These are phyloP conservation scores for Aegilops sharonensis DNA, from an alignment of 176 grass and related monocot species.

Conservation along the genomic window DNA sequence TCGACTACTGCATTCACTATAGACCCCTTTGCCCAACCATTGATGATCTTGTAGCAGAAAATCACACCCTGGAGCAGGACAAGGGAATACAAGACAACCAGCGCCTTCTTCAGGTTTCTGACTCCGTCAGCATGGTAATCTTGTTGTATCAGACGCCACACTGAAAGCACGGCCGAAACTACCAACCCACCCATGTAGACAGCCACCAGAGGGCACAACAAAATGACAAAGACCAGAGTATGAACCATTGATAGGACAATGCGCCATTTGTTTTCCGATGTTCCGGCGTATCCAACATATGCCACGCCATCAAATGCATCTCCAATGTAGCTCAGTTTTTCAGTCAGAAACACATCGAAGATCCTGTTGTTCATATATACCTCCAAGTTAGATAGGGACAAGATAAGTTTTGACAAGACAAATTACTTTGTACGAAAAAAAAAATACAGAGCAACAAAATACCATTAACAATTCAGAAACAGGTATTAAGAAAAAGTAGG, in stretches of 20 bases:
- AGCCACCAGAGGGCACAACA: neutral
- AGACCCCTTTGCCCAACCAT: no score
- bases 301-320: neutral
- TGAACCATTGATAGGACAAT: neutral
- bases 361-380: neutral
- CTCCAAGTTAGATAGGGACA: no score
- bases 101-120: neutral
- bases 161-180: neutral
- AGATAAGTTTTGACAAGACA: no score
- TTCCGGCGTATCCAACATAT: neutral
- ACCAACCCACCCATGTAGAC: neutral
- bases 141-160: neutral
- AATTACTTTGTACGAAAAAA: no score
- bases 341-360: neutral
- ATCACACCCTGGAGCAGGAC: neutral
- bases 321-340: neutral
- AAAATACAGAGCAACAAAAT: no score
- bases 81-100: neutral
- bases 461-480: no score
- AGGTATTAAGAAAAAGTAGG: no score
- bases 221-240: rapidly evolving
- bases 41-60: neutral
- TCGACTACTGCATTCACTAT: neutral
- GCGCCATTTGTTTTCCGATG: neutral
- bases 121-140: neutral